Evolutionary conservation across 768 basidiomycete genomes (phyloP).

Genomic region (Leccinum broughii): DNA sequence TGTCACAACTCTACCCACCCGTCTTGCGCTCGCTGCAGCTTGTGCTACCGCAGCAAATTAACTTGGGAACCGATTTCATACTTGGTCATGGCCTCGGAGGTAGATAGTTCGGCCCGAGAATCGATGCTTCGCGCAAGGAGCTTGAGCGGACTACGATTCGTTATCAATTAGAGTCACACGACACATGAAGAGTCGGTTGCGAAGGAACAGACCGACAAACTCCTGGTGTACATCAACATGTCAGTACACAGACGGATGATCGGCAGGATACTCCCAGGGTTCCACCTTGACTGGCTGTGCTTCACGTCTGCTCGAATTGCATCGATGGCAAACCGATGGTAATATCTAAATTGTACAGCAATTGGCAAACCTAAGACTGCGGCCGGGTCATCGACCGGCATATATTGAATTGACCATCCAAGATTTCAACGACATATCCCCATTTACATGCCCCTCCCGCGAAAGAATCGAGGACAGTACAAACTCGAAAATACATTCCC

Average conservation of each 20-base stretch:
- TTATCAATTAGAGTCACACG: neutral
- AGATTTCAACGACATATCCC: neutral
- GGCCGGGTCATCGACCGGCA: neutral
- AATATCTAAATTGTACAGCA: neutral
- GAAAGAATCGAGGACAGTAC: neutral
- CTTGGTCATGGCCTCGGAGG: neutral
- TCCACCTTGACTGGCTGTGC: neutral
- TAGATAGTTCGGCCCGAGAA: neutral
- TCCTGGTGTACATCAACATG: neutral
- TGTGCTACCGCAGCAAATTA: neutral
- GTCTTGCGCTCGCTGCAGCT: neutral
- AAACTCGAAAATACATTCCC: neutral
- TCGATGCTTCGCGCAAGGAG: neutral
- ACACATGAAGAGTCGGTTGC: neutral
- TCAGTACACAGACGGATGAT: neutral
- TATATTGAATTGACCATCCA: neutral
- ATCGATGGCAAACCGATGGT: neutral
- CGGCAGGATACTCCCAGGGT: neutral
- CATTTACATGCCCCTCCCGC: conserved; percentile 1
- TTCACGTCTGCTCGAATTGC: neutral
- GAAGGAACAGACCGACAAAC: neutral
- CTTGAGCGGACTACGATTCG: neutral
- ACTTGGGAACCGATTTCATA: neutral
- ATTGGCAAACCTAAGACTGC: neutral
- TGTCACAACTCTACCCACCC: neutral